A percentile compares a stretch with the other conserved stretches of the same genome.
phyloP scores from a whole-genome alignment of 2,329 filamentous ascomycete genomes.

The Catunica adiposa region DNA sequence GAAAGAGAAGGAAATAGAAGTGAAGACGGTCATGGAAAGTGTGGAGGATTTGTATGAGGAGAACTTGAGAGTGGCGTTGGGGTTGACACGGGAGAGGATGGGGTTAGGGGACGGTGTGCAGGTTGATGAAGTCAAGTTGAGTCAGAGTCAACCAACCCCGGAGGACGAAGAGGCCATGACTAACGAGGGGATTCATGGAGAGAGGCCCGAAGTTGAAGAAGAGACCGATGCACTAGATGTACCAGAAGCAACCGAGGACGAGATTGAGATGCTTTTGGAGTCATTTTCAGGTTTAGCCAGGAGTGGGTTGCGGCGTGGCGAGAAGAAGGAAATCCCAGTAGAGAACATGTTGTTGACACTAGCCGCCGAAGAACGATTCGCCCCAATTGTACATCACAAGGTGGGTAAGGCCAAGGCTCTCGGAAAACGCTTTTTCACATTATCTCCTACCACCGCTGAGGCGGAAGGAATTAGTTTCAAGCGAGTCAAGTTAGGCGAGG shows the following conservation, averaged over 20 bases:
- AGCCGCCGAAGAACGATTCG: constrained; percentile 25
- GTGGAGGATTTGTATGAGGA: constrained; percentile 73
- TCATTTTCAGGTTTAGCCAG: constrained; percentile 24
- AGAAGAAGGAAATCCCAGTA: constrained; percentile 24
- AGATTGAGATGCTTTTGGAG: background rate
- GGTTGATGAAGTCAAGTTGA: constrained; percentile 47
- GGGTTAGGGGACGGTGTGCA: constrained; percentile 25
- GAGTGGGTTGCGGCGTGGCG: constrained; percentile 27
- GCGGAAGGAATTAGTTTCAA: background rate
- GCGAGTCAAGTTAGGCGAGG: too few relatives aligned
- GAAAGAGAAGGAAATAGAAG: constrained; percentile 33
- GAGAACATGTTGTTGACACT: constrained; percentile 24
- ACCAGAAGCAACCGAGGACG: background rate
- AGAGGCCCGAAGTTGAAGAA: background rate
- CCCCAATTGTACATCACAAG: background rate
- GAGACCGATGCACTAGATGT: background rate
- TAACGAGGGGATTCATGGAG: too few relatives aligned
- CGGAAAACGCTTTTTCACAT: constrained; percentile 34
- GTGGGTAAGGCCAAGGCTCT: constrained; percentile 18
- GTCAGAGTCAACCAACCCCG: background rate
- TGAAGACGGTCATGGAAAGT: constrained; percentile 69
- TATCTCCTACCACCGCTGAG: background rate
- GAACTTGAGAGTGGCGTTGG: constrained; percentile 37
- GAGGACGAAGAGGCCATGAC: background rate
- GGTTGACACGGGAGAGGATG: constrained; percentile 20